A percentile compares a stretch with the other conserved stretches of the same genome.
Conservation (phyloP, 495 filamentous ascomycete genomes). For the Aspergillus indologenus region DNA sequence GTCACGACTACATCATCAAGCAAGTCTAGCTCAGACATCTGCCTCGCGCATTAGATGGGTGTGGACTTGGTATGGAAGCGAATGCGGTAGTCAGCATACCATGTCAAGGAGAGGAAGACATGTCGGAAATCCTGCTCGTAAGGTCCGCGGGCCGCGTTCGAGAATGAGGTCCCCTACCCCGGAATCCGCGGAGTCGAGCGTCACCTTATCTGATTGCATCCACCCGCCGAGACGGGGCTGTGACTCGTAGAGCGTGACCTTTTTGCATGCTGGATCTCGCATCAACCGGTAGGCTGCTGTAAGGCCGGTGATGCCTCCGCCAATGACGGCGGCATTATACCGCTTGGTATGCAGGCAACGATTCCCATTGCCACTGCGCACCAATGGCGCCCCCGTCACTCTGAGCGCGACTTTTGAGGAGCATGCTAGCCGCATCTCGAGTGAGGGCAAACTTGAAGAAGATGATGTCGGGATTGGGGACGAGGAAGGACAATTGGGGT, state of each 20-base stretch:
- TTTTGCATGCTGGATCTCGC: slow-evolving; percentile 53
- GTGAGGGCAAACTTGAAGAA: slow-evolving; percentile 8
- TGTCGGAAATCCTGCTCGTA: slow-evolving; percentile 52
- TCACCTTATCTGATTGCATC: slow-evolving; percentile 65
- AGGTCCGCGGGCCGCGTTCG: slow-evolving; percentile 80
- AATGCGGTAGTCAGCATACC: slow-evolving; percentile 37
- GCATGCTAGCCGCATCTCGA: slow-evolving; percentile 34
- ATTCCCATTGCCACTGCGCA: slow-evolving; percentile 16
- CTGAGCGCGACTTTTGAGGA: slow-evolving; percentile 22
- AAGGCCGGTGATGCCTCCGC: slow-evolving; percentile 89
- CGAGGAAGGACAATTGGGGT: not conserved
- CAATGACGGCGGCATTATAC: slow-evolving; percentile 67
- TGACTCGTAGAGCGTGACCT: slow-evolving; percentile 78
- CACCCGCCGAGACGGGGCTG: slow-evolving; percentile 72
- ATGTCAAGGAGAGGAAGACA: slow-evolving; percentile 52
- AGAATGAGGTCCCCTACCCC: slow-evolving; percentile 59
- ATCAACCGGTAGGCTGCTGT: slow-evolving; percentile 72
- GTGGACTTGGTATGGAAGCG: not conserved
- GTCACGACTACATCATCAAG: slow-evolving; percentile 59
- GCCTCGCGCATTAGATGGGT: slow-evolving; percentile 1
- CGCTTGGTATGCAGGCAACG: slow-evolving; percentile 21
- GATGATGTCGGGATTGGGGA: not conserved
- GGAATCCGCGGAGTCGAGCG: slow-evolving; percentile 51
- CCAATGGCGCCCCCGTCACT: slow-evolving; percentile 18
- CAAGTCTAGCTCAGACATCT: slow-evolving; percentile 66